Conservation (phyloP, 1,284 basidiomycete genomes). For the Sanghuangporus weigelae region DNA sequence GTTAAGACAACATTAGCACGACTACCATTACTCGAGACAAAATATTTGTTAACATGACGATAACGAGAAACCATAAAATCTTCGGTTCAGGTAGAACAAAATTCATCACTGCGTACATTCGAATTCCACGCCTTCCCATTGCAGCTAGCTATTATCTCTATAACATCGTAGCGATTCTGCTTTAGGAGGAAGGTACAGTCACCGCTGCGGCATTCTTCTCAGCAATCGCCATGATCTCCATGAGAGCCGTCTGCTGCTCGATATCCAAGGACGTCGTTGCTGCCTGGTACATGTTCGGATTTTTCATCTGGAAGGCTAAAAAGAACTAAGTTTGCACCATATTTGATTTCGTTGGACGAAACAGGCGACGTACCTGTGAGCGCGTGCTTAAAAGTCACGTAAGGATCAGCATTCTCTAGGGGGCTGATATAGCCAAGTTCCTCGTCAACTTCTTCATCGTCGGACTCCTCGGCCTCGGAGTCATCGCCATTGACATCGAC, state of each 20-base stretch:
- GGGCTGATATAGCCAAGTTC: slow-evolving; percentile 79
- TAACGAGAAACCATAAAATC: no score
- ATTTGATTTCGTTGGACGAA: neutral
- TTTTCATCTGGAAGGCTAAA: slow-evolving; percentile 70
- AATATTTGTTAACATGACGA: no score
- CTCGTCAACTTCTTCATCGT: slow-evolving; percentile 55
- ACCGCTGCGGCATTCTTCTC: slow-evolving; percentile 20
- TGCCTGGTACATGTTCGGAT: slow-evolving; percentile 57
- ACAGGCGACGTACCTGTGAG: slow-evolving; percentile 49
- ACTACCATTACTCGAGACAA: no score
- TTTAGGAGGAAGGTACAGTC: neutral
- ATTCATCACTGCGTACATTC: neutral
- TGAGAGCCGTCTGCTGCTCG: slow-evolving; percentile 71
- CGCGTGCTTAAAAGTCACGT: slow-evolving; percentile 68
- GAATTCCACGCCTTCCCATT: neutral
- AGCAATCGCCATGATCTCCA: slow-evolving; percentile 75
- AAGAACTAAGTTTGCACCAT: neutral
- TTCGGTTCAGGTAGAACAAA: no score
- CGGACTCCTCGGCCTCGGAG: slow-evolving; percentile 45
- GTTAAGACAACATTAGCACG: no score
- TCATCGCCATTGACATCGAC: slow-evolving; percentile 39
- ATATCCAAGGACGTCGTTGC: slow-evolving; percentile 64
- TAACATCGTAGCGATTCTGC: neutral
- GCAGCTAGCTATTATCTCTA: neutral
- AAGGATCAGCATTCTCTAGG: slow-evolving; percentile 68